Conservation (phyloP, 23 red algal genomes). For the Chondrus crispus region DNA sequence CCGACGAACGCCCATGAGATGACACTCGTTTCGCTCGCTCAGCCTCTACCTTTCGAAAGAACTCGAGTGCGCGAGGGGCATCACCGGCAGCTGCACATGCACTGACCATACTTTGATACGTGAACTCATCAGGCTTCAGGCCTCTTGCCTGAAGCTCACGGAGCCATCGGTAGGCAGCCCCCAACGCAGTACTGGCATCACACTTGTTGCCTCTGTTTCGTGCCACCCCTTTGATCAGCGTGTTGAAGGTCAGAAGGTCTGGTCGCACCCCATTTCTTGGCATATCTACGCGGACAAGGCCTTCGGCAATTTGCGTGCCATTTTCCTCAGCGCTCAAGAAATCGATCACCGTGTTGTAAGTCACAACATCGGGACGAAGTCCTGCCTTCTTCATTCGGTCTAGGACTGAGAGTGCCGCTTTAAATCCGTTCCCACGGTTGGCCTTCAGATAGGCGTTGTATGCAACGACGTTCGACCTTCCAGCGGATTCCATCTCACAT, state of each 20-base stretch:
- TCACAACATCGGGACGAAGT: constrained; percentile 52
- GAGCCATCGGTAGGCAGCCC: constrained; percentile 44
- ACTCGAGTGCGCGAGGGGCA: constrained; percentile 59
- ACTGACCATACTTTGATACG: constrained; percentile 61
- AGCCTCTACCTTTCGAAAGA: constrained; percentile 55
- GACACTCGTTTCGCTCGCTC: constrained; percentile 43
- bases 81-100: constrained; percentile 60
- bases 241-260: constrained; percentile 63
- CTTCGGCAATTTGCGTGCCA: constrained; percentile 26
- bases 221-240: constrained; percentile 56
- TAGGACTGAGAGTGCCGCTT: constrained; percentile 31
- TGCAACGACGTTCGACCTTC: constrained; percentile 27
- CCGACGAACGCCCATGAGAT: not conserved
- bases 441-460: constrained; percentile 69
- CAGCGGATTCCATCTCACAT: constrained; percentile 60
- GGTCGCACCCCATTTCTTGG: constrained; percentile 35
- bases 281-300: constrained; percentile 62
- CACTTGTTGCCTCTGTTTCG: constrained; percentile 21
- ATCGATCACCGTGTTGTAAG: constrained; percentile 60
- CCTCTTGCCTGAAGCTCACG: constrained; percentile 1
- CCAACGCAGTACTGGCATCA: constrained; percentile 38
- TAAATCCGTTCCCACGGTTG: constrained; percentile 31
- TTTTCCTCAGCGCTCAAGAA: constrained; percentile 19
- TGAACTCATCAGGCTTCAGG: constrained; percentile 52
- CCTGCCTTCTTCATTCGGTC: constrained; percentile 43